A percentile compares a stretch with the other conserved stretches of the same genome.
Evolutionary conservation across 257 asterid species (phyloP).

Genomic region (Mitragyna speciosa): DNA sequence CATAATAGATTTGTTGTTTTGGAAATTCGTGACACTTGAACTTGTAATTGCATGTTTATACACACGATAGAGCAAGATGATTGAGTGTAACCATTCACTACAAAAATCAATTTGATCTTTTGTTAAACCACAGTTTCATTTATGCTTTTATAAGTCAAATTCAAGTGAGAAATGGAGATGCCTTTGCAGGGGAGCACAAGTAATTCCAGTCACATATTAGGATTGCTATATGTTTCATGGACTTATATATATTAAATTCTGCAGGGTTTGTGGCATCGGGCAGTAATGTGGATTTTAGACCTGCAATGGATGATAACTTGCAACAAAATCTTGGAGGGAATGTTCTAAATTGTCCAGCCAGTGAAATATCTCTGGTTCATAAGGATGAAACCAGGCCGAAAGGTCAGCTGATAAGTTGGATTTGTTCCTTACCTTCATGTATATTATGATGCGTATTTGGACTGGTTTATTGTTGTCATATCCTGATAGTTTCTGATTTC

Average conservation of each 20-base stretch:
- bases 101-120: neutral
- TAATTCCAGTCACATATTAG: too few species aligned
- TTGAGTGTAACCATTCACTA: neutral
- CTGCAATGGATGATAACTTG: constrained; percentile 27
- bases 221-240: neutral
- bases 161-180: neutral
- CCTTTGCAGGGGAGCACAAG: neutral
- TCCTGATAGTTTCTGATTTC: neutral
- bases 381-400: constrained; percentile 23
- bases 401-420: constrained; percentile 39
- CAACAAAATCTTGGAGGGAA: constrained; percentile 31
- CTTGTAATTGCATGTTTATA: neutral
- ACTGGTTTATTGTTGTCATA: neutral
- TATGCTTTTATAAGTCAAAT: neutral
- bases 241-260: neutral
- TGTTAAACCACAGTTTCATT: too few species aligned
- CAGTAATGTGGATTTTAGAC: constrained; percentile 15
- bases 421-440: constrained; percentile 7
- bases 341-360: constrained; percentile 22
- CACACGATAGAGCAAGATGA: neutral
- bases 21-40: neutral
- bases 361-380: constrained; percentile 23
- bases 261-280: constrained; percentile 24
- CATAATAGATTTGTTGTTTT: too few species aligned
- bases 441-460: neutral